A percentile compares a stretch with the other conserved stretches of the same genome.
phyloP scores from a whole-genome alignment of 1,284 basidiomycete species.

The Marasmius fiardii region DNA sequence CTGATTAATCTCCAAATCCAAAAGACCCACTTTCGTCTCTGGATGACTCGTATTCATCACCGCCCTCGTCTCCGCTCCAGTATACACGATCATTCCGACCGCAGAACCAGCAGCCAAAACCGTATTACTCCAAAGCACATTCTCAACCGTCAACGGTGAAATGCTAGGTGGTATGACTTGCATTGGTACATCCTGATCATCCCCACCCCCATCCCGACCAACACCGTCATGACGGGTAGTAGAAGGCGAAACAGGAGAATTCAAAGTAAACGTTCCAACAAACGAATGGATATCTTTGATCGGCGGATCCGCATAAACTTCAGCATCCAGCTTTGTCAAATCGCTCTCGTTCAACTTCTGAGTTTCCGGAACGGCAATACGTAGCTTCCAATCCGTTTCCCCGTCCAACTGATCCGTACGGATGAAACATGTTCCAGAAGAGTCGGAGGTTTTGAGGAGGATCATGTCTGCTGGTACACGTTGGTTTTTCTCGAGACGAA shows the following conservation, averaged over 20 bases:
- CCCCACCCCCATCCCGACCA: constrained; percentile 14
- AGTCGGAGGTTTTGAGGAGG: constrained; percentile 83
- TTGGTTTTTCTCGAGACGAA: constrained; percentile 95
- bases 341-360: constrained; percentile 74
- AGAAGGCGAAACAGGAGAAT: constrained; percentile 39
- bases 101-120: constrained; percentile 95
- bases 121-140: constrained; percentile 96
- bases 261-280: constrained; percentile 87
- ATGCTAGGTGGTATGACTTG: constrained; percentile 55
- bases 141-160: constrained; percentile 87
- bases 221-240: constrained; percentile 46
- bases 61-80: constrained; percentile 91
- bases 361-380: constrained; percentile 83
- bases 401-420: constrained; percentile 98
- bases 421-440: constrained; percentile 93
- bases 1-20: constrained; percentile 94
- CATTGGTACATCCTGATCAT: constrained; percentile 37
- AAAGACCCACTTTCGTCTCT: constrained; percentile 88
- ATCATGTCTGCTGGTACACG: constrained; percentile 95
- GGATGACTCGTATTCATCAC: constrained; percentile 99
- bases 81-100: constrained; percentile 92
- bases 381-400: constrained; percentile 98
- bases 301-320: constrained; percentile 77
- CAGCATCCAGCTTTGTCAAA: constrained; percentile 54
- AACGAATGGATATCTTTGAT: constrained; percentile 98